phyloP scores from a whole-genome alignment of 805 yeast species.

The Candida glaebosa region DNA sequence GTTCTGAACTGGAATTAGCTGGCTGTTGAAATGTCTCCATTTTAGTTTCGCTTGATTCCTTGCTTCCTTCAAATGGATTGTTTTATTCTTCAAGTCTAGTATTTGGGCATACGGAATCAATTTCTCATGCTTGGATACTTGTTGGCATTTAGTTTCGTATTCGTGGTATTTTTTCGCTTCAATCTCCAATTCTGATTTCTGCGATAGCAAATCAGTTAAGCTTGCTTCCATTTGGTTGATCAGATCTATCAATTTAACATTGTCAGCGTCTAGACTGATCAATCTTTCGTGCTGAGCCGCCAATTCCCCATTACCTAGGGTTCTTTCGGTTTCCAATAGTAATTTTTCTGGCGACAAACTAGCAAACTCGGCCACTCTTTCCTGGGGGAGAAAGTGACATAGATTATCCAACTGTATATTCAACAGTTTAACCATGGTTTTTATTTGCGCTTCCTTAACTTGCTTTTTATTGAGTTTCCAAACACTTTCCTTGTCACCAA shows the following conservation, averaged over 20 bases:
- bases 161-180: constrained; percentile 47
- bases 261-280: constrained; percentile 45
- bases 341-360: constrained; percentile 71
- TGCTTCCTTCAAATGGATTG: constrained; percentile 28
- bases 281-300: constrained; percentile 55
- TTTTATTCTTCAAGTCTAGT: constrained; percentile 32
- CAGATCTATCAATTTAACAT: constrained; percentile 23
- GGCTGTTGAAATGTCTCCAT: constrained; percentile 22
- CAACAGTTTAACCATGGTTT: constrained; percentile 40
- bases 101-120: constrained; percentile 40
- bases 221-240: constrained; percentile 25
- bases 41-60: constrained; percentile 34
- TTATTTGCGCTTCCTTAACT: constrained; percentile 45
- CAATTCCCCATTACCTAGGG: constrained; percentile 63
- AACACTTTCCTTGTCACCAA: constrained; percentile 44
- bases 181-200: constrained; percentile 37
- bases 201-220: constrained; percentile 30
- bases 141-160: constrained; percentile 43
- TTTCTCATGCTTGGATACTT: constrained; percentile 33
- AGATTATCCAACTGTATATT: constrained; percentile 87
- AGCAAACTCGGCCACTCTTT: constrained; percentile 90
- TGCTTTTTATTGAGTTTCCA: constrained; percentile 48
- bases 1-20: constrained; percentile 21
- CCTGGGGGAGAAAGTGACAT: constrained; percentile 95
- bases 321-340: constrained; percentile 73